Conservation (phyloP, 805 yeast genomes). For the Metschnikowia colocasiae region DNA sequence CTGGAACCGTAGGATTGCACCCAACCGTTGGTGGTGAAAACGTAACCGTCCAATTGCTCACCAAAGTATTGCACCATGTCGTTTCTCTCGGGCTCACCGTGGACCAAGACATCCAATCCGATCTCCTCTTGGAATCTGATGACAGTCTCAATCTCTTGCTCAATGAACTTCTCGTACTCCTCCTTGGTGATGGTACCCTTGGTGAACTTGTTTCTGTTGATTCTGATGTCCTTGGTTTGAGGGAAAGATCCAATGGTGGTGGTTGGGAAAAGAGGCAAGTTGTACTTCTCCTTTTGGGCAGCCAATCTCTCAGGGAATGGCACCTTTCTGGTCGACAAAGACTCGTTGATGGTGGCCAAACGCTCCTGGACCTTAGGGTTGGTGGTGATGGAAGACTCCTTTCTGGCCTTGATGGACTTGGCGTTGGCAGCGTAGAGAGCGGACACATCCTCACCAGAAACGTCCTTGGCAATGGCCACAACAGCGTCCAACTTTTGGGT, state of each 20-base stretch:
- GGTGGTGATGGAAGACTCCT: constrained; percentile 83
- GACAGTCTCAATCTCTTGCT: constrained; percentile 92
- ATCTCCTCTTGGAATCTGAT: constrained; percentile 99
- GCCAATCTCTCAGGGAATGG: constrained; percentile 84
- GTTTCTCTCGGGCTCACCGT: constrained; percentile 99
- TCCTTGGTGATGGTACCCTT: constrained; percentile 95
- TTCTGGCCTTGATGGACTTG: constrained; percentile 78
- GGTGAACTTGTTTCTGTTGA: constrained; percentile 96
- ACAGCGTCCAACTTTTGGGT: constrained; percentile 94
- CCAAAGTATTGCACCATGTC: constrained; percentile 99
- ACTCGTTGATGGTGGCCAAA: constrained; percentile 70
- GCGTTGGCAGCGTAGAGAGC: constrained; percentile 82
- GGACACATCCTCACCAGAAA: constrained; percentile 76
- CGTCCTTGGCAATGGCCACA: constrained; percentile 84
- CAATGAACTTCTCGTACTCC: constrained; percentile 94
- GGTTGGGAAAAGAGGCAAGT: constrained; percentile 98
- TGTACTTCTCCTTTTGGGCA: constrained; percentile 81
- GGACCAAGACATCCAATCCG: constrained; percentile 96
- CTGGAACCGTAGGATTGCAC: constrained; percentile 99
- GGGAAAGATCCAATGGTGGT: constrained; percentile 99
- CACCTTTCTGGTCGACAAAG: constrained; percentile 77
- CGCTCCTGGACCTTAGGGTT: constrained; percentile 87
- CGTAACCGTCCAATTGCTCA: constrained; percentile 97
- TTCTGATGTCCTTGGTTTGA: constrained; percentile 98
- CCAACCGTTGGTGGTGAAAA: constrained; percentile 99